phyloP scores from a whole-genome alignment of 1,284 basidiomycete species.

The Phlebopus sp. region DNA sequence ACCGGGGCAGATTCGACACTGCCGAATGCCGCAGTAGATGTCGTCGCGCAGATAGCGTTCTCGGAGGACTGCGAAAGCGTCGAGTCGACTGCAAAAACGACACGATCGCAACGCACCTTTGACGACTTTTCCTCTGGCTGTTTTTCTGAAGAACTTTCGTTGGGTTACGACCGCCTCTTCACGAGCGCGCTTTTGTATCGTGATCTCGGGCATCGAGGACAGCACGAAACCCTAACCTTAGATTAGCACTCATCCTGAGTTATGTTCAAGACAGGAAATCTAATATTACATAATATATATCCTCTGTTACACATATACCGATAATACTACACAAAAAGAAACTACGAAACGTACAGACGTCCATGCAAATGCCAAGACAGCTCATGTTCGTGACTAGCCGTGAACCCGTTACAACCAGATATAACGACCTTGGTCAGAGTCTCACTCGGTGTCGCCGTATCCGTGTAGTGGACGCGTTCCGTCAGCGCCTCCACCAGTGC shows the following conservation, averaged over 20 bases:
- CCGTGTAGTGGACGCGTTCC: conserved; percentile 48
- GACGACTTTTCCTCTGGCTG: conserved; percentile 89
- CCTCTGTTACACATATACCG: too few relatives aligned
- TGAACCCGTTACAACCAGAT: conserved; percentile 24
- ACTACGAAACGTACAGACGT: conserved; percentile 27
- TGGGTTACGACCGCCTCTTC: conserved; percentile 77
- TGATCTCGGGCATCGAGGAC: conserved; percentile 56
- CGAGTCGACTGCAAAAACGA: neutral
- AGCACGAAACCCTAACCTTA: too few relatives aligned
- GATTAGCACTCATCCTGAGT: too few relatives aligned
- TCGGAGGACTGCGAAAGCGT: conserved; percentile 62
- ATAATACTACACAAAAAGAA: too few relatives aligned
- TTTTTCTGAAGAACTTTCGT: conserved; percentile 93
- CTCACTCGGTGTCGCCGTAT: conserved; percentile 31
- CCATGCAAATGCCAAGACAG: conserved; percentile 26
- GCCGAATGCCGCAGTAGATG: conserved; percentile 84
- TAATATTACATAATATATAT: too few relatives aligned
- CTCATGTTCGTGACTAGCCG: conserved; percentile 17
- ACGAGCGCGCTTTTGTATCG: conserved; percentile 72
- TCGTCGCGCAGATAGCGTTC: conserved; percentile 95
- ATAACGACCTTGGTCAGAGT: conserved; percentile 27
- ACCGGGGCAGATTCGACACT: conserved; percentile 62
- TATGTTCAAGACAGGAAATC: too few relatives aligned
- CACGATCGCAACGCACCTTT: conserved; percentile 55
- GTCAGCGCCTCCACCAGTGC: conserved; percentile 52